Conservation (phyloP, 345 rosid species). For the Salix exigua region DNA sequence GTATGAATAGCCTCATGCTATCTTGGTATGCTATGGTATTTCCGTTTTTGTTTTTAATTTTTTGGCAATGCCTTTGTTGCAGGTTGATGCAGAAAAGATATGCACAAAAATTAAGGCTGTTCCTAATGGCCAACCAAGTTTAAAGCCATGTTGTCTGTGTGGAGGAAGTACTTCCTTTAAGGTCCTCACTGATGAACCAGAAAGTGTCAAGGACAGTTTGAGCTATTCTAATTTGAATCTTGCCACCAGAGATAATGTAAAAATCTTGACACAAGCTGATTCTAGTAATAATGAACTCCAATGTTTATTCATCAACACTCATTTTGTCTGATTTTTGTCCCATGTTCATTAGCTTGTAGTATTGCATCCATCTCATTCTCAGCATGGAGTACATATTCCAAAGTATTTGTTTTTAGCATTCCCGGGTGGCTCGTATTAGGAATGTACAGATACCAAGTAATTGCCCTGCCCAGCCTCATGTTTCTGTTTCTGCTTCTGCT, state of each 20-base stretch:
- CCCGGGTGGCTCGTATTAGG: too few species aligned
- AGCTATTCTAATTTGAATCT: conserved; percentile 36
- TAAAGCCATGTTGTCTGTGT: conserved; percentile 48
- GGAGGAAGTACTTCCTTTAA: conserved; percentile 54
- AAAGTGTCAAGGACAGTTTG: conserved; percentile 19
- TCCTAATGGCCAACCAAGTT: conserved; percentile 35
- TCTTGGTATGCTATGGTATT: conserved; percentile 1
- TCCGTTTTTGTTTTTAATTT: neutral
- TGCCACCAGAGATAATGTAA: conserved; percentile 52
- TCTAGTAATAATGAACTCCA: neutral
- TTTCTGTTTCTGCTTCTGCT: too few species aligned
- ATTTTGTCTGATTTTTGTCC: too few species aligned
- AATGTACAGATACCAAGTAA: too few species aligned
- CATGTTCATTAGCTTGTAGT: neutral
- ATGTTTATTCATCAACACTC: too few species aligned
- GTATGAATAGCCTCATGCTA: neutral
- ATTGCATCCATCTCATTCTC: neutral
- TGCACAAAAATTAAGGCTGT: conserved; percentile 43
- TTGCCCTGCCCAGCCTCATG: too few species aligned
- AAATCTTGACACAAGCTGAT: conserved; percentile 21
- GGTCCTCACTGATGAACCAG: conserved; percentile 43
- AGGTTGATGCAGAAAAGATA: conserved; percentile 73
- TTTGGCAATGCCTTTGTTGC: conserved; percentile 20
- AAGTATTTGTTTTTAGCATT: too few species aligned
- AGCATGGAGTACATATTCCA: neutral